Evolutionary conservation across 1,139 yeast genomes (phyloP).

Genomic region (Candida glucosophila): DNA sequence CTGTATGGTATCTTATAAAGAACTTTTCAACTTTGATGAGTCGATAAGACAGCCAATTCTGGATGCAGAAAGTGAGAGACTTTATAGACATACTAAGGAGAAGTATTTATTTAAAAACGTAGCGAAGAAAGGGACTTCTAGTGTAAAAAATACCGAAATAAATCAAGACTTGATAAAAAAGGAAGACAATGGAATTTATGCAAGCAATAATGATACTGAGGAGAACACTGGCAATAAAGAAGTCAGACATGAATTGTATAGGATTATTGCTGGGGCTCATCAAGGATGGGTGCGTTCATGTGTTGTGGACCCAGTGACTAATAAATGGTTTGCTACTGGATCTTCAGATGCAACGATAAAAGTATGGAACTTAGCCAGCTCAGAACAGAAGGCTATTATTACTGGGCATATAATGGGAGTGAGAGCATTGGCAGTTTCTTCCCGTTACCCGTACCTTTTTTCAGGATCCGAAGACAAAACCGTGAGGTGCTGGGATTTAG

Average conservation of each 20-base stretch:
- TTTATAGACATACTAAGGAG: too few species aligned
- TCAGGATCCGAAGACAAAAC: slow-evolving; percentile 92
- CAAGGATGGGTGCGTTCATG: slow-evolving; percentile 86
- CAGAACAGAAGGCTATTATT: slow-evolving; percentile 60
- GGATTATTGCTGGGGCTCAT: slow-evolving; percentile 79
- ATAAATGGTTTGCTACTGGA: slow-evolving; percentile 89
- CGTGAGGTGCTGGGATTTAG: slow-evolving; percentile 96
- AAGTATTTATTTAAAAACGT: slow-evolving; percentile 1
- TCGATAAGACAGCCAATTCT: too few species aligned
- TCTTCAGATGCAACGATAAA: slow-evolving; percentile 83
- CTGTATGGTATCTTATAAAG: too few species aligned
- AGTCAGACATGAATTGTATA: slow-evolving; percentile 35
- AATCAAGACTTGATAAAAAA: too few species aligned
- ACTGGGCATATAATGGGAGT: slow-evolving; percentile 93
- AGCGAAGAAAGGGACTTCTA: not conserved
- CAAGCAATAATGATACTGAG: slow-evolving; percentile 1
- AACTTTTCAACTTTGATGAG: too few species aligned
- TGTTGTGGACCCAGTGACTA: slow-evolving; percentile 70
- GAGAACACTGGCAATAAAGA: slow-evolving; percentile 3
- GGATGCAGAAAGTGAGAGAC: too few species aligned
- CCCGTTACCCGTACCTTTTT: slow-evolving; percentile 77
- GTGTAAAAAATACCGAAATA: not conserved
- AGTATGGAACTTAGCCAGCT: slow-evolving; percentile 82
- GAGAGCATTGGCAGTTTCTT: slow-evolving; percentile 64
- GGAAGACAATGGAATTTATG: slow-evolving; percentile 12